A percentile compares a stretch with the other conserved stretches of the same genome.
These are phyloP conservation scores for Parastagonospora avenae DNA, from an alignment of 2,329 filamentous ascomycete genomes.

Conservation along the genomic window DNA sequence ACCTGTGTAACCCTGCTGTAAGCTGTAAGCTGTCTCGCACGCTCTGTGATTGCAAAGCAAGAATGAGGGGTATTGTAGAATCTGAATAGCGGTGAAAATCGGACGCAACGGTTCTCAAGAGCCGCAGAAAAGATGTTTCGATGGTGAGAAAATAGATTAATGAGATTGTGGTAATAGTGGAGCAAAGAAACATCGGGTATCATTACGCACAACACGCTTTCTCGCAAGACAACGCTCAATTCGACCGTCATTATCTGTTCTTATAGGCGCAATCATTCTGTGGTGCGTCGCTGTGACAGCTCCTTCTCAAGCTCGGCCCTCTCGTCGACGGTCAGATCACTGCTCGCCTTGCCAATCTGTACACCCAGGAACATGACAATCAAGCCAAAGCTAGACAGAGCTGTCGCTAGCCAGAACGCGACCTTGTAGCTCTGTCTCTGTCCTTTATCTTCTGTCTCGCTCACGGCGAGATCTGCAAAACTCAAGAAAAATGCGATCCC, in stretches of 20 bases:
- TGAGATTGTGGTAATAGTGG: no score
- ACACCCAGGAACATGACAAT: slow-evolving; percentile 46
- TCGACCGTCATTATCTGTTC: not conserved
- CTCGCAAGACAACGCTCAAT: not conserved
- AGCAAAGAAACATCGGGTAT: not conserved
- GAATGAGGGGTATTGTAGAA: not conserved
- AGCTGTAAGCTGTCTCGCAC: no score
- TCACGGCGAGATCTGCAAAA: slow-evolving; percentile 44
- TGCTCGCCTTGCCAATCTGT: slow-evolving; percentile 44
- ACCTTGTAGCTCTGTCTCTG: slow-evolving; percentile 42
- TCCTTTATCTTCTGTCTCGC: slow-evolving; percentile 37
- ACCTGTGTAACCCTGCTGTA: no score
- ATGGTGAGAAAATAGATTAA: no score
- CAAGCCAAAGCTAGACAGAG: slow-evolving; percentile 31
- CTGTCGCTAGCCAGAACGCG: slow-evolving; percentile 45
- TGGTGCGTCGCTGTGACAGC: slow-evolving; percentile 22
- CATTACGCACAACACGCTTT: not conserved
- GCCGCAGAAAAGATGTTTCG: not conserved
- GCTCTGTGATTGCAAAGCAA: not conserved
- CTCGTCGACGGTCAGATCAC: slow-evolving; percentile 42
- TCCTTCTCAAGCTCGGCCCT: slow-evolving; percentile 37
- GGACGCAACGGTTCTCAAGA: not conserved
- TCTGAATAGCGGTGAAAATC: not conserved
- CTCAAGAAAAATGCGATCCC: slow-evolving; percentile 45
- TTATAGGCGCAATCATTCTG: no score